Base-by-base conservation (phyloP, 768 basidiomycete genomes). In the Zangia roseola region DNA sequence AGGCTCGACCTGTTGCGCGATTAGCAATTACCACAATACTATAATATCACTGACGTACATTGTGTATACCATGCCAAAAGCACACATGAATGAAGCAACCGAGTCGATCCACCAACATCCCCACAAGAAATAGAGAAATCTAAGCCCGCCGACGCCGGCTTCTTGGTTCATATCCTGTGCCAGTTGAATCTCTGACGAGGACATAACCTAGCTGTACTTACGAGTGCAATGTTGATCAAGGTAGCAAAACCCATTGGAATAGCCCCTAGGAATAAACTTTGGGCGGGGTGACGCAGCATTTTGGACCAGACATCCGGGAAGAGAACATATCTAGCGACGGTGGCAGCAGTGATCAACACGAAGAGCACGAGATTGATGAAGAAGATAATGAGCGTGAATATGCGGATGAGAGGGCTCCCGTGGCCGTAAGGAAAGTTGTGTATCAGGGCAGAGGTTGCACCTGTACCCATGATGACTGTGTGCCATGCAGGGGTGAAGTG, bases 41-140 rank as follows among this genome's bases (percentile, higher is more conserved):
- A 21, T 20, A 9, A 9, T 6, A 19, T 28, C 2, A 3, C 20
- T 17, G 19, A 41, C 56, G 34, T 45, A 78, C 80, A 81, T 80
- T 4, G 68, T 61, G 56, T 78, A 72, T 6, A 80, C 48, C 71
- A 79, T 72, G 16, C 78, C 79, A 35, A 81, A 71, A 36, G 73
- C 76, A 45, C 74, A 63, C 7, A 69, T 6, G 35, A 76, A 68
- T 7, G 80, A 74, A 19, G 74, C 49, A 0, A 62, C 40, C 1
- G 68, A 68, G 53, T 77, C 75, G 20, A 78, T 34, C 79, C 77
- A 81, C 80, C 80, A 82, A 38, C 76, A 65, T 17, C 63, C 78
- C 71, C 79, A 77, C 24, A 77, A 49, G 26, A 69, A 62, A 45
- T 68, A 74, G 26, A 77, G 63, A 33, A 77, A 69, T 10, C 50